Evolutionary conservation across 257 asterid genomes (phyloP), one percentile per base, ranked within the genome.

Genomic region (Eucommia ulmoides): DNA sequence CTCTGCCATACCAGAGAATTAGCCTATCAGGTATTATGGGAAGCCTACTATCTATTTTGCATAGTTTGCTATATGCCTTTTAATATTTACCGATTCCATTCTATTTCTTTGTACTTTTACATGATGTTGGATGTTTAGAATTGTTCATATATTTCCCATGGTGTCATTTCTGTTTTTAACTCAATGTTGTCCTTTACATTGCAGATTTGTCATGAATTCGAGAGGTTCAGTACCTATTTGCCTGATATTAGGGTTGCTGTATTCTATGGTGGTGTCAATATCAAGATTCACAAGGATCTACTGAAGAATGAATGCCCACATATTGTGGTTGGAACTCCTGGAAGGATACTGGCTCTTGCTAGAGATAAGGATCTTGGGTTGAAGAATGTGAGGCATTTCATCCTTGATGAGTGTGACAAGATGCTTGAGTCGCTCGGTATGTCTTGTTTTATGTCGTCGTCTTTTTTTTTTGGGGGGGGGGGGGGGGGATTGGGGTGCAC

Each of bases 391-490:
- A 69, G 80, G 71, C 84, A 76, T 61, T 76, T 76, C 57, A 70
- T 76, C 25, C 71, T 73, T 44, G 84, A 76, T 61, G 84, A 76
- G 58, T 76, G 84, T 45, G 84, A 76, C 70, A 76, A 76, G 74
- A 76, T 76, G 84, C 78, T 76, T 12, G 84, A 76, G 65, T 69
- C 84, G 51, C 84, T 76, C 55, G 84, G 84, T 76, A 60, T 54
- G 73, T 49, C 4, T 42, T 15, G 7, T 7, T 42, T 18, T 15
- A 10, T 42, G 16, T 35, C 16, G 0, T 35, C 16, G 11, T 35
- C 44, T 4, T 35, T n/a, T n/a, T n/a, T n/a, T n/a, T n/a, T n/a
- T n/a, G n/a, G n/a, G n/a, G n/a, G n/a, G n/a, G 12, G 38, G 38
- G 38, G 38, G 38, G 38, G 38, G 38, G 38, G 38, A 14, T 29